Percentiles rank a stretch among this genome's conserved stretches.
Conservation (phyloP, 805 yeast species). For the Wickerhamomyces kurtzmanii region DNA sequence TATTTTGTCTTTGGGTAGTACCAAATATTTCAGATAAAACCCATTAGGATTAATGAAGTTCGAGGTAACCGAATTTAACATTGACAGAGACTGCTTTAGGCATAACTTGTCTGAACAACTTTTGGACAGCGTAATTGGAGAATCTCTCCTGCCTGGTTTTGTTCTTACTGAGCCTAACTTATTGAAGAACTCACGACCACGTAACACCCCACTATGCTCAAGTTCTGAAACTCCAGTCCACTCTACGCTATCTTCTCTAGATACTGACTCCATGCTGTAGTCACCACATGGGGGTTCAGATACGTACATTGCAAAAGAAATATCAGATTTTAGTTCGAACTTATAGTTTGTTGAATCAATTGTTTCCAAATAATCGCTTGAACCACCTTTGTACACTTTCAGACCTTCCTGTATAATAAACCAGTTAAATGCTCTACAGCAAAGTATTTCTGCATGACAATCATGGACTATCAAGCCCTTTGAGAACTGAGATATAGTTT, state of each 20-base stretch:
- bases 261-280: constrained; percentile 50
- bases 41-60: constrained; percentile 21
- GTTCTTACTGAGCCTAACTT: constrained; percentile 67
- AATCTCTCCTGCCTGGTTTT: constrained; percentile 86
- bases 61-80: constrained; percentile 37
- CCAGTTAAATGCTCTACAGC: constrained; percentile 58
- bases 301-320: constrained; percentile 47
- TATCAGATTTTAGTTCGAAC: constrained; percentile 23
- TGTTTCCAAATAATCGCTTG: constrained; percentile 4
- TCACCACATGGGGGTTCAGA: constrained; percentile 92
- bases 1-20: constrained; percentile 29
- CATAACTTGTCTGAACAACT: constrained; percentile 86
- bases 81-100: constrained; percentile 46
- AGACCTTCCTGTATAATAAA: constrained; percentile 9
- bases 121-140: constrained; percentile 62
- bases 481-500: constrained; percentile 24
- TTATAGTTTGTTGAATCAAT: neutral
- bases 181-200: constrained; percentile 60
- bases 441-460: constrained; percentile 81
- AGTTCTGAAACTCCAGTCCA: constrained; percentile 8
- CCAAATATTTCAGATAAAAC: constrained; percentile 35
- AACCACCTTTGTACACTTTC: constrained; percentile 3
- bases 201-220: constrained; percentile 17
- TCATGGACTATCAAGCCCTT: constrained; percentile 72
- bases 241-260: constrained; percentile 11